A percentile compares a stretch with the other conserved stretches of the same genome.
Conservation (phyloP, 805 yeast genomes). For the Kregervanrija fluxuum region DNA sequence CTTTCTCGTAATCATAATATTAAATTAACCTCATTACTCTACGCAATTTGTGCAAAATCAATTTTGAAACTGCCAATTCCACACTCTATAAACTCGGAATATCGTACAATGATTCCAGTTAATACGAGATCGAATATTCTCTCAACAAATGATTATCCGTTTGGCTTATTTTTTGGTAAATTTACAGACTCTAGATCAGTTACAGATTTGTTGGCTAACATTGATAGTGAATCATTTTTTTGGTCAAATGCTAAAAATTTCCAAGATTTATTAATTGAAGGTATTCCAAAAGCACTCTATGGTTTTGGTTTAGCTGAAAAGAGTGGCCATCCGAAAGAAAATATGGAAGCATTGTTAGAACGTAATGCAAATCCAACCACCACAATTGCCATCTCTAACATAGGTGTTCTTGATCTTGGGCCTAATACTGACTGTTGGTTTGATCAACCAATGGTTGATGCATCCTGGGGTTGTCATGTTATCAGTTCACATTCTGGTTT, state of each 20-base stretch:
- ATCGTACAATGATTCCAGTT: slow-evolving; percentile 7
- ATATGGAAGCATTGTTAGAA: slow-evolving; percentile 1
- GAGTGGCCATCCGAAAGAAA: not conserved
- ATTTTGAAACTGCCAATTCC: not conserved
- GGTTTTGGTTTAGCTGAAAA: slow-evolving; percentile 3
- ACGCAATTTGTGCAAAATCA: slow-evolving; percentile 4
- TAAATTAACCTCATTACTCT: slow-evolving; percentile 8
- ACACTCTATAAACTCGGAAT: not conserved
- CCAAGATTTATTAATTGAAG: slow-evolving; percentile 1
- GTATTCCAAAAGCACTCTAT: slow-evolving; percentile 1
- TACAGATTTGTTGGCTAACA: too few species aligned
- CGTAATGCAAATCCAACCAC: slow-evolving; percentile 4
- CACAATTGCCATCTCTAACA: slow-evolving; percentile 8
- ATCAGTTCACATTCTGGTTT: slow-evolving; percentile 2
- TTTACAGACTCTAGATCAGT: not conserved
- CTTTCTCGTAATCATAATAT: not conserved
- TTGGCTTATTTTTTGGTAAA: slow-evolving; percentile 9
- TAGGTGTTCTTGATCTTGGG: slow-evolving; percentile 1
- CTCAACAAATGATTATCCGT: not conserved
- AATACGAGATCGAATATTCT: slow-evolving; percentile 3
- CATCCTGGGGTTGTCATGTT: slow-evolving; percentile 8
- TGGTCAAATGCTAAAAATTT: slow-evolving; percentile 3
- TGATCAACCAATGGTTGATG: slow-evolving; percentile 11
- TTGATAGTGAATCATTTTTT: not conserved
- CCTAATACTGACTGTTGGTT: slow-evolving; percentile 3